These are phyloP conservation scores for Hymenoscyphus repandus DNA, from an alignment of 2,329 filamentous ascomycete genomes.

Conservation along the genomic window DNA sequence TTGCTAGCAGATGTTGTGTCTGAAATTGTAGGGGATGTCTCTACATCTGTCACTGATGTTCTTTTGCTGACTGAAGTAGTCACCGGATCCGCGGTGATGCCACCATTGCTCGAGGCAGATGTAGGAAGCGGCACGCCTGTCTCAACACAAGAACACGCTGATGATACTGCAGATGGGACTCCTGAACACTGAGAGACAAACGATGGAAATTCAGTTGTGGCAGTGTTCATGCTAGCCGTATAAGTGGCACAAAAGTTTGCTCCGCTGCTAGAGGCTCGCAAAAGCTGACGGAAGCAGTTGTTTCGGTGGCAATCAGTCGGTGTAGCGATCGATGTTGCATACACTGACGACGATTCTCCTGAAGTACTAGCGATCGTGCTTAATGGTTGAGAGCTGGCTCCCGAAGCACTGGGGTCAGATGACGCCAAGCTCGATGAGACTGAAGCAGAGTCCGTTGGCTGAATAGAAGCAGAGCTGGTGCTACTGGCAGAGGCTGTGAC, in stretches of 20 bases:
- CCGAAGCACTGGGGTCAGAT: neutral
- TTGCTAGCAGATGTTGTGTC: neutral
- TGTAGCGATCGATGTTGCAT: slow-evolving; percentile 5
- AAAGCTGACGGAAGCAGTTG: slow-evolving; percentile 25
- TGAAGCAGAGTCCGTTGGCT: too few relatives aligned
- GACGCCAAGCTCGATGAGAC: neutral
- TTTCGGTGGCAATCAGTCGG: slow-evolving; percentile 19
- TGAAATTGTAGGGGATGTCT: slow-evolving; percentile 5
- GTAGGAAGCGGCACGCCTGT: slow-evolving; percentile 1
- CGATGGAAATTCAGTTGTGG: slow-evolving; percentile 17
- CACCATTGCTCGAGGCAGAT: neutral
- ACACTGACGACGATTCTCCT: neutral
- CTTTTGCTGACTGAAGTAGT: neutral
- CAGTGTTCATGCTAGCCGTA: slow-evolving; percentile 17
- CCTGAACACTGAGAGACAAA: slow-evolving; percentile 22
- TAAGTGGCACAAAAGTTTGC: slow-evolving; percentile 24
- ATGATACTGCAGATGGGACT: slow-evolving; percentile 20
- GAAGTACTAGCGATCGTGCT: neutral
- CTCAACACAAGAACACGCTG: slow-evolving; percentile 23
- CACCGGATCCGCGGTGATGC: slow-evolving; percentile 1
- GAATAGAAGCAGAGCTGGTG: too few relatives aligned
- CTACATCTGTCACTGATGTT: slow-evolving; percentile 1
- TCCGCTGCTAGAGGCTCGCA: slow-evolving; percentile 14
- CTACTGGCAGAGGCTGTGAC: too few relatives aligned
- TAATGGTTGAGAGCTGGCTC: too few relatives aligned